These are phyloP conservation scores for Clavaria fumosa DNA, from an alignment of 768 basidiomycete genomes.

Conservation along the genomic window DNA sequence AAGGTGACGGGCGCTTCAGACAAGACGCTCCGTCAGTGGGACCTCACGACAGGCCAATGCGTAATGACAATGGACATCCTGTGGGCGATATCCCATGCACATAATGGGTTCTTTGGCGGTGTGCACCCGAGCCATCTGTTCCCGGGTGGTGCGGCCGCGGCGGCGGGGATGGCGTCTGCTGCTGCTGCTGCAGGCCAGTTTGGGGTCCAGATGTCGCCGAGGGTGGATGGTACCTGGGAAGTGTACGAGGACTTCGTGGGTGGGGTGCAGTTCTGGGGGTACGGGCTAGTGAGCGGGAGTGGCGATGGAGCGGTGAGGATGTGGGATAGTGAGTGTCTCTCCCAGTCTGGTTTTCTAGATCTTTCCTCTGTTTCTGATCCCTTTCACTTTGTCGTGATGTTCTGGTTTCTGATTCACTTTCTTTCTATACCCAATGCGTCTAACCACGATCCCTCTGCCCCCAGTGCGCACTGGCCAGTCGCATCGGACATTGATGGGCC, in stretches of 20 bases:
- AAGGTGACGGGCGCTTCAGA: conserved; percentile 96
- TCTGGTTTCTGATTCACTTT: no score
- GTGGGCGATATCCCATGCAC: conserved; percentile 94
- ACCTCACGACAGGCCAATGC: conserved; percentile 92
- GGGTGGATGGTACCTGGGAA: conserved; percentile 83
- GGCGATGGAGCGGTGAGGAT: conserved; percentile 95
- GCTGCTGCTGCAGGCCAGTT: conserved; percentile 49
- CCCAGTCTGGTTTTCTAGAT: conserved; percentile 1
- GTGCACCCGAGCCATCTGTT: conserved; percentile 31
- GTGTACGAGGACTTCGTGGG: conserved; percentile 97
- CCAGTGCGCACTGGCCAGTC: conserved; percentile 96
- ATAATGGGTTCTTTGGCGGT: conserved; percentile 26
- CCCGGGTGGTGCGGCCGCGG: no score
- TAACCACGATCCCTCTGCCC: no score
- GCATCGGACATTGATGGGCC: conserved; percentile 83
- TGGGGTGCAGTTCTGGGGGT: conserved; percentile 97
- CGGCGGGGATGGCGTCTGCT: no score
- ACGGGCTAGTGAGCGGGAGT: conserved; percentile 91
- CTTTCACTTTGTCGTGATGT: no score
- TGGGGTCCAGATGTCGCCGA: conserved; percentile 73
- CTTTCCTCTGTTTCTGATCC: no score
- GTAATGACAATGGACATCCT: conserved; percentile 99
- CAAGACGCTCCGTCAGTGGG: conserved; percentile 98
- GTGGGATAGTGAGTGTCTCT: conserved; percentile 85
- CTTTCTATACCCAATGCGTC: no score